phyloP scores from a whole-genome alignment of 73 alveolate genomes.

The Paramecium biaurelia region DNA sequence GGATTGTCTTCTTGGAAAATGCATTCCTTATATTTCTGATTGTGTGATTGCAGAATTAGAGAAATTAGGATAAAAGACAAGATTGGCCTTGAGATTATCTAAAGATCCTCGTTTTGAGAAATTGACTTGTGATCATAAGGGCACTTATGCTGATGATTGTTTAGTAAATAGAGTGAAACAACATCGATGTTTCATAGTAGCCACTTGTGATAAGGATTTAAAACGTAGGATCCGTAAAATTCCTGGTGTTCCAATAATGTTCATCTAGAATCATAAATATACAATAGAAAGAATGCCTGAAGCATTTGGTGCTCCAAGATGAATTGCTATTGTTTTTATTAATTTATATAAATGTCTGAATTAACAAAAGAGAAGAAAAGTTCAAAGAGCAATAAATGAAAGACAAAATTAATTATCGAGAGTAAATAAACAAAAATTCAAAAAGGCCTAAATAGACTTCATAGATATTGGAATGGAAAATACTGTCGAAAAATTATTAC shows the following conservation, averaged over 20 bases:
- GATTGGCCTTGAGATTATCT: conserved; percentile 94
- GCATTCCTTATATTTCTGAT: conserved; percentile 98
- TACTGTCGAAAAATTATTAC: background rate
- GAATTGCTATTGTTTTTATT: background rate
- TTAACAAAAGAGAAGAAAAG: background rate
- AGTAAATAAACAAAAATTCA: background rate
- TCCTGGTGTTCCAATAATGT: conserved; percentile 99
- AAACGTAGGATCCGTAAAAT: conserved; percentile 95
- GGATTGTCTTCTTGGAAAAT: conserved; percentile 98
- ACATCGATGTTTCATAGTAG: conserved; percentile 96
- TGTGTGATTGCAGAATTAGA: conserved; percentile 99
- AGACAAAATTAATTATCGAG: background rate
- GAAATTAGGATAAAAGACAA: conserved; percentile 96
- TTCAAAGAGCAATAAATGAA: background rate
- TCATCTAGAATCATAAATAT: conserved; percentile 95
- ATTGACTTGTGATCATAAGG: conserved; percentile 96
- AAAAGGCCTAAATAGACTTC: background rate
- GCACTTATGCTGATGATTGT: conserved; percentile 99
- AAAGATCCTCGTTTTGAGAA: conserved; percentile 97
- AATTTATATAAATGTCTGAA: background rate
- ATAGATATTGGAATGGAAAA: background rate
- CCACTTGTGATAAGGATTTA: conserved; percentile 98
- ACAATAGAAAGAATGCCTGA: conserved; percentile 95
- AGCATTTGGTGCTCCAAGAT: conserved; percentile 82
- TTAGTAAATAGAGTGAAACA: conserved; percentile 91